phyloP scores from a whole-genome alignment of 148 eudicot genomes.

The Pharnaceum exiguum region DNA sequence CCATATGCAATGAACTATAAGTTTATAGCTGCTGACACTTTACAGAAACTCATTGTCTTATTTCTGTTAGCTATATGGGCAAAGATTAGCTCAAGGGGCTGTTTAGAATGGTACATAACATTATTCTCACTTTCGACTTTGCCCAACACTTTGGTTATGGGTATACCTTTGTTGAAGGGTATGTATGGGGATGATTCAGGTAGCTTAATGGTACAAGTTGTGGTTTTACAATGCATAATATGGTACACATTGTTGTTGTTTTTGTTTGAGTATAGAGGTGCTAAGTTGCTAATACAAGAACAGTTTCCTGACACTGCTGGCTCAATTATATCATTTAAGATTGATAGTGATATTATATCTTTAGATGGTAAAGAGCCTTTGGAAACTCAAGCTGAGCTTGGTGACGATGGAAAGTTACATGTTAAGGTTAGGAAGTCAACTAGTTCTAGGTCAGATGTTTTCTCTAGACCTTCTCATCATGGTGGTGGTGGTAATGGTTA shows the following conservation, averaged over 20 bases:
- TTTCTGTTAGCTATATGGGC: conserved; percentile 52
- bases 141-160: conserved; percentile 90
- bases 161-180: conserved; percentile 70
- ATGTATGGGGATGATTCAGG: conserved; percentile 77
- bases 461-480: conserved; percentile 57
- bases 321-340: conserved; percentile 51
- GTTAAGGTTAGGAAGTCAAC: conserved; percentile 69
- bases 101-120: conserved; percentile 76
- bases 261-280: conserved; percentile 79
- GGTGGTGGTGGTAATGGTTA: conserved; percentile 28
- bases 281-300: conserved; percentile 56
- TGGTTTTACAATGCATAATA: conserved; percentile 69
- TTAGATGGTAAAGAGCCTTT: conserved; percentile 66
- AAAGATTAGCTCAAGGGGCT: conserved; percentile 44
- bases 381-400: conserved; percentile 64
- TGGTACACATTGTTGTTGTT: conserved; percentile 84
- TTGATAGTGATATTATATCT: conserved; percentile 65
- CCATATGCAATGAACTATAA: conserved; percentile 74
- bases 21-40: conserved; percentile 79
- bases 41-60: conserved; percentile 69
- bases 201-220: conserved; percentile 72
- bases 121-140: conserved; percentile 66
- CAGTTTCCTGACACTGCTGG: conserved; percentile 75
- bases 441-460: conserved; percentile 60
- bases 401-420: conserved; percentile 72